Percentiles rank a stretch among this genome's conserved stretches.
These are phyloP conservation scores for Pluteus cervinus DNA, from an alignment of 768 basidiomycete species.

Conservation along the genomic window DNA sequence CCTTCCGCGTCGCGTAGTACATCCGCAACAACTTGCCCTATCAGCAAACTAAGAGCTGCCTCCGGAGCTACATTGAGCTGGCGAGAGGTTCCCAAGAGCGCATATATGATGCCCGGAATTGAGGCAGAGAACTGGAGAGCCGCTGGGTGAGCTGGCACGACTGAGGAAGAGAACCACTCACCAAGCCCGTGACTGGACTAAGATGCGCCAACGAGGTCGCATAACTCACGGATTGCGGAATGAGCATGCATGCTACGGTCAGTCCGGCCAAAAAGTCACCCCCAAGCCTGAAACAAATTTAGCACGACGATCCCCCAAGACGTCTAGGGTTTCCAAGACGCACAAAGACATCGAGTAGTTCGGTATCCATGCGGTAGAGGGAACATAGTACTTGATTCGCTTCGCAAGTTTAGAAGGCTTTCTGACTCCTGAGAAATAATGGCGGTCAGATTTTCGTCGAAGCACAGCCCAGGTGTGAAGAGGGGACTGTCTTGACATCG, in stretches of 20 bases:
- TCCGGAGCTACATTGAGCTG: conserved; percentile 86
- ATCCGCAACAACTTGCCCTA: conserved; percentile 82
- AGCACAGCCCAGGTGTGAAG: neutral
- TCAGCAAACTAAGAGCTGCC: conserved; percentile 78
- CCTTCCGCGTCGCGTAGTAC: conserved; percentile 41
- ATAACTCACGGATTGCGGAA: conserved; percentile 88
- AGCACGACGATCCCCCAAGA: neutral
- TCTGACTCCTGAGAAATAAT: conserved; percentile 12
- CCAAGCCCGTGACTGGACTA: conserved; percentile 80
- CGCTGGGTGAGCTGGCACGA: neutral
- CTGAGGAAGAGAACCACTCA: conserved; percentile 27
- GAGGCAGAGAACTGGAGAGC: conserved; percentile 69
- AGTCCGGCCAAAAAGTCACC: conserved; percentile 78
- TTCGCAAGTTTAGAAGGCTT: conserved; percentile 31
- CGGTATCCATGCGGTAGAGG: conserved; percentile 76
- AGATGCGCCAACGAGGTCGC: conserved; percentile 83
- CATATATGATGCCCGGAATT: conserved; percentile 85
- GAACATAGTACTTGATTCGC: conserved; percentile 68
- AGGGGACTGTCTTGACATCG: neutral
- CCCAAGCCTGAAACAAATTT: conserved; percentile 21
- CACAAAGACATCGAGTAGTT: conserved; percentile 65
- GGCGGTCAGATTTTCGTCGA: conserved; percentile 3
- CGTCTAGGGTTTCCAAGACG: conserved; percentile 21
- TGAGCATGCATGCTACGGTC: conserved; percentile 79
- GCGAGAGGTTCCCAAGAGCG: conserved; percentile 79